phyloP scores from a whole-genome alignment of 225 moss, liverwort and hornwort species.

The Neckera pumila region DNA sequence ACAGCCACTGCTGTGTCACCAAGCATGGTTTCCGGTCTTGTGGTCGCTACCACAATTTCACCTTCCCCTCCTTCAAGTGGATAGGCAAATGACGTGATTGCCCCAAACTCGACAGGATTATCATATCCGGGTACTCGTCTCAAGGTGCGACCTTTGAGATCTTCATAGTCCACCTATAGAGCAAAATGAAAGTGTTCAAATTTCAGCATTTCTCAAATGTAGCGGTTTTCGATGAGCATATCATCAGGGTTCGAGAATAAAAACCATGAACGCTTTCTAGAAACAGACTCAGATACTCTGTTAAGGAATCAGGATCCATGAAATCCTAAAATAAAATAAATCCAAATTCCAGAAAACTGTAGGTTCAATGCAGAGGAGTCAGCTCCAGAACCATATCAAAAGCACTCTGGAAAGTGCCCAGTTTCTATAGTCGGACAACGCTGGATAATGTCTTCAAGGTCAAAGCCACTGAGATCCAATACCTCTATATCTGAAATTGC shows the following conservation, averaged over 20 bases:
- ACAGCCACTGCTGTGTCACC: conserved; percentile 97
- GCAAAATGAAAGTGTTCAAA: neutral
- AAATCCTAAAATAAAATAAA: neutral
- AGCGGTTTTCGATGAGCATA: neutral
- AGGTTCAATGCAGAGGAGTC: neutral
- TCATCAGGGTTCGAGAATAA: neutral
- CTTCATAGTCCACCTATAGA: conserved; percentile 73
- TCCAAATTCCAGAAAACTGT: neutral
- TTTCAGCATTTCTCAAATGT: neutral
- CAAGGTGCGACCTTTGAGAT: conserved; percentile 52
- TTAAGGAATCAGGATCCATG: neutral
- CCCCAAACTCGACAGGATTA: conserved; percentile 72
- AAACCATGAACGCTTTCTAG: neutral
- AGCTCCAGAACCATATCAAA: neutral
- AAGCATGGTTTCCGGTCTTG: conserved; percentile 97
- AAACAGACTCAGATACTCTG: neutral
- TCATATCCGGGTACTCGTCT: conserved; percentile 81
- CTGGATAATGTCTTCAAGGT: neutral
- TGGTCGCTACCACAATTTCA: conserved; percentile 91
- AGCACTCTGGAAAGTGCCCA: neutral
- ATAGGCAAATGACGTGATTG: conserved; percentile 87
- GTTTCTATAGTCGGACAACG: neutral
- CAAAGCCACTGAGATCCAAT: neutral
- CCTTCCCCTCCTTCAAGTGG: conserved; percentile 69
- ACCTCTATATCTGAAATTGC: conserved; percentile 97